Evolutionary conservation across 1,284 basidiomycete species (phyloP).

Genomic region (Nidula niveotomentosa): DNA sequence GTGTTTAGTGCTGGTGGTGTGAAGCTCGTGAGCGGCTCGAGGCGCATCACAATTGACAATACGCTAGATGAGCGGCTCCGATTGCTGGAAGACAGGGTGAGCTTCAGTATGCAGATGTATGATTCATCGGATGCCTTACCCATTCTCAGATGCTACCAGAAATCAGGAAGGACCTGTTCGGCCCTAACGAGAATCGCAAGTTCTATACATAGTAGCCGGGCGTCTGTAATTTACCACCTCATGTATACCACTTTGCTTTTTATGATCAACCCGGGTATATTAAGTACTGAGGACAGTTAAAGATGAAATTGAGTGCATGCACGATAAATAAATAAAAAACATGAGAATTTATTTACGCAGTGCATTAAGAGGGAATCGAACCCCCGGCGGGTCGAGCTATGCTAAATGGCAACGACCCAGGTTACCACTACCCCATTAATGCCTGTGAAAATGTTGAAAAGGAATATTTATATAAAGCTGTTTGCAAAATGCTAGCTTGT

Average conservation of each 20-base stretch:
- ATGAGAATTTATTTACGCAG: too few species aligned
- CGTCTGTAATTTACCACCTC: too few species aligned
- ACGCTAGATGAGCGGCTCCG: slow-evolving; percentile 87
- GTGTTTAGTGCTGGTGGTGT: slow-evolving; percentile 79
- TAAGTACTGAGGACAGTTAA: too few species aligned
- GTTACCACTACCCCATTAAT: too few species aligned
- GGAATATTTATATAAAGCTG: too few species aligned
- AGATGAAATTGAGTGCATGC: too few species aligned
- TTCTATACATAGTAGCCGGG: slow-evolving; percentile 58
- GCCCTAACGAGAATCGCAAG: slow-evolving; percentile 84
- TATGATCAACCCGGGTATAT: too few species aligned
- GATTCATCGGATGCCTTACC: slow-evolving; percentile 2
- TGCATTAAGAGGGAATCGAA: slow-evolving; percentile 82
- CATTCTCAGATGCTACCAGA: slow-evolving; percentile 83
- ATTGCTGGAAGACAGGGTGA: slow-evolving; percentile 84
- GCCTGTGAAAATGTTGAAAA: too few species aligned
- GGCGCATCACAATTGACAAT: slow-evolving; percentile 88
- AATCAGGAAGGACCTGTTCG: slow-evolving; percentile 84
- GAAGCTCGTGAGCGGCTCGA: slow-evolving; percentile 69
- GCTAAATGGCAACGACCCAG: too few species aligned
- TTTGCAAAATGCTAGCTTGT: too few species aligned
- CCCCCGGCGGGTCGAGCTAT: slow-evolving; percentile 66
- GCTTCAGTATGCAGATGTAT: slow-evolving; percentile 18
- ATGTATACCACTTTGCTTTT: too few species aligned
- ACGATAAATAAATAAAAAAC: too few species aligned